These are phyloP conservation scores for Huntiella omanensis DNA, from an alignment of 2,329 filamentous ascomycete genomes.

Conservation along the genomic window DNA sequence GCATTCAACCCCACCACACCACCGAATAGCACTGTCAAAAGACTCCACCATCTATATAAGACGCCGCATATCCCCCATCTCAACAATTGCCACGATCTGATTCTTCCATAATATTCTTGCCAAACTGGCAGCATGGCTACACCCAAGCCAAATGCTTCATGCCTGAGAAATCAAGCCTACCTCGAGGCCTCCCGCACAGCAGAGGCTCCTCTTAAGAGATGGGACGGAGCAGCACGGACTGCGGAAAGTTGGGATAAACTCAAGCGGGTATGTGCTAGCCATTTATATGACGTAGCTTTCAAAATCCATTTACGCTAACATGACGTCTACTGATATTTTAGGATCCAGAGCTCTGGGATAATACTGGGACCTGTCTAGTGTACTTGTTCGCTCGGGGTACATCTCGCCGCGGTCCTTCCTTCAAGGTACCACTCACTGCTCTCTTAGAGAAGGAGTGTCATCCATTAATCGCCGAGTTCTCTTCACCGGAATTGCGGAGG, in stretches of 20 bases:
- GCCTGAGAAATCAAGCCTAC: too few relatives aligned
- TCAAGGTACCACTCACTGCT: constrained; percentile 41
- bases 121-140: too few relatives aligned
- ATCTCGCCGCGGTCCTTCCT: constrained; percentile 46
- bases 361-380: constrained; percentile 49
- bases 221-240: constrained; percentile 30
- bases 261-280: constrained; percentile 22
- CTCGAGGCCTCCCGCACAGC: too few relatives aligned
- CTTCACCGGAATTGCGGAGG: constrained; percentile 7
- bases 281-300: neutral
- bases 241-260: constrained; percentile 28
- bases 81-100: too few relatives aligned
- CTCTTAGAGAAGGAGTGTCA: constrained; percentile 39
- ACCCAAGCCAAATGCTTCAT: too few relatives aligned
- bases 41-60: too few relatives aligned
- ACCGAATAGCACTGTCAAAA: too few relatives aligned
- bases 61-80: too few relatives aligned
- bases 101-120: too few relatives aligned
- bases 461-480: constrained; percentile 37
- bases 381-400: constrained; percentile 48
- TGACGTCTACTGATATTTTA: constrained; percentile 17
- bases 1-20: too few relatives aligned
- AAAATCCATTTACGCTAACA: constrained; percentile 5
- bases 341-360: constrained; percentile 55
- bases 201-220: constrained; percentile 23